Evolutionary conservation across 805 yeast genomes (phyloP), one percentile per base, ranked within the genome.

Genomic region (Sugiyamaella chiloensis): DNA sequence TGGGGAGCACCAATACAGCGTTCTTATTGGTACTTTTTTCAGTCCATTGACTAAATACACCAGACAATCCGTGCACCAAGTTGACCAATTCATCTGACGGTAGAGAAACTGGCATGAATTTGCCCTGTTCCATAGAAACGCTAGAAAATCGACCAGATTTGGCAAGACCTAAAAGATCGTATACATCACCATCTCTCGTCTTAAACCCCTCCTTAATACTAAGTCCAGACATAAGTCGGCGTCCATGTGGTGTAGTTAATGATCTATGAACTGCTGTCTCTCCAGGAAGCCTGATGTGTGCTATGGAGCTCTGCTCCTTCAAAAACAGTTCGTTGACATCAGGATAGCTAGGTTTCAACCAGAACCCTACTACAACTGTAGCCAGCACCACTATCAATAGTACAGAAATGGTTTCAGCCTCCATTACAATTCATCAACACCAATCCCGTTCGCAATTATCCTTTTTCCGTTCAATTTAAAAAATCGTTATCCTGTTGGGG

Each of bases 221-320:
- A 47, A 86, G 66, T 0, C 95, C 95, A 2, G 85, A 75, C 19
- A 83, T 72, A 47, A 89, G 70, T 0, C 86, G 83, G 50, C 78
- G 62, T 4, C 87, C 86, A 60, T 79, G 81, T 19, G 90, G 93
- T 26, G 85, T 79, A 55, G 84, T 80, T 40, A 80, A 79, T 43
- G 88, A 83, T 53, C 93, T 75, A 63, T 85, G 82, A 8, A 85
- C 70, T 0, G 96, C 90, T 12, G 90, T 78, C 62, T 89, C 95
- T 42, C 76, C 72, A 4, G 72, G 70, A 36, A 74, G 70, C n/a
- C 95, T 71, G 1, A 87, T 82, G 4, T 81, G 67, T 2, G 84
- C 77, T 27, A 83, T 65, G 17, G 80, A 72, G 1, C 95, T 76
- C 63, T 89, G 96, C 55, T 79, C 55, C 16, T 49, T 34, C 5